Evolutionary conservation across 257 asterid genomes (phyloP).

Genomic region (Buddleja alternifolia): DNA sequence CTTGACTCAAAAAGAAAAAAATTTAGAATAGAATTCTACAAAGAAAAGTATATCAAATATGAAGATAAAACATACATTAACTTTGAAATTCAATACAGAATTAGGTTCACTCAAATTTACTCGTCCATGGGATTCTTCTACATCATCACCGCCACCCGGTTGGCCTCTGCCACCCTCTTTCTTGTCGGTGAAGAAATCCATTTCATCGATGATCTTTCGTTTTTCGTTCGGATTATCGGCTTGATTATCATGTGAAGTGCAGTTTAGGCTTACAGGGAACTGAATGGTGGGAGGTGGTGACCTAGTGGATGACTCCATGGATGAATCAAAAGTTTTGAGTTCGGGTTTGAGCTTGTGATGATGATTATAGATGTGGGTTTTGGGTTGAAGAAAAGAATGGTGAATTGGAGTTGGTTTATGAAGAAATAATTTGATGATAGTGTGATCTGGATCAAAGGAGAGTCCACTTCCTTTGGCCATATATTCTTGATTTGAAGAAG

Average conservation of each 20-base stretch:
- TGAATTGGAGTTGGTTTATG: conserved; percentile 20
- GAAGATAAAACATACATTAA: conserved; percentile 50
- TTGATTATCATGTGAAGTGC: conserved; percentile 23
- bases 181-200: conserved; percentile 77
- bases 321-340: not conserved
- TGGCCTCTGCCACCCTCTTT: conserved; percentile 26
- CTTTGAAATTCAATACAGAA: conserved; percentile 52
- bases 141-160: conserved; percentile 3
- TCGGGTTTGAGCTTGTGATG: conserved; percentile 27
- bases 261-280: conserved; percentile 65
- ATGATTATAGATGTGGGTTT: conserved; percentile 10
- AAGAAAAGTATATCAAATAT: no score
- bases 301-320: conserved; percentile 37
- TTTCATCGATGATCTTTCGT: conserved; percentile 50
- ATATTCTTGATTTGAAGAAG: conserved; percentile 39
- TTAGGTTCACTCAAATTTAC: conserved; percentile 29
- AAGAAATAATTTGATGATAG: conserved; percentile 26
- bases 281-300: conserved; percentile 54
- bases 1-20: no score
- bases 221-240: conserved; percentile 22
- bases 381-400: conserved; percentile 3
- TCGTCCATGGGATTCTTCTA: conserved; percentile 18
- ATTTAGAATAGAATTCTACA: no score
- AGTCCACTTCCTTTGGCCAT: conserved; percentile 92
- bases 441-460: conserved; percentile 85